Percentiles rank a stretch among this genome's conserved stretches.
These are phyloP conservation scores for Eleusine coracana DNA, from an alignment of 176 grass and related monocot genomes.

Conservation along the genomic window DNA sequence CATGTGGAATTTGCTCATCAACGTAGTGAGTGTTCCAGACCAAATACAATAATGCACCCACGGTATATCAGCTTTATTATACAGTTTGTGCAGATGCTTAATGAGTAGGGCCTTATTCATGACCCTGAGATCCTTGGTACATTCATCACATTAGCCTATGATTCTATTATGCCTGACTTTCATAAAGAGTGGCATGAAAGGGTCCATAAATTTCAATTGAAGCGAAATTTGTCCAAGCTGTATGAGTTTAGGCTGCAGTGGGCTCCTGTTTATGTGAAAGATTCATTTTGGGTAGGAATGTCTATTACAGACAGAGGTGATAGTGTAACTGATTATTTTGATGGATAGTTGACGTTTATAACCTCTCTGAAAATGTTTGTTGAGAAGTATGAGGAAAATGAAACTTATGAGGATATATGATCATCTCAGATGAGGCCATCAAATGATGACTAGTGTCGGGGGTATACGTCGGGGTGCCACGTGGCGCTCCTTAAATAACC, in stretches of 20 bases:
- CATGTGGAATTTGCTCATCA: too few relatives aligned
- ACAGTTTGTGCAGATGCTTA: too few relatives aligned
- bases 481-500: too few relatives aligned
- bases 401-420: constrained; percentile 63
- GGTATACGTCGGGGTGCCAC: too few relatives aligned
- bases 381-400: constrained; percentile 74
- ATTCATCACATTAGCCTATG: constrained; percentile 60
- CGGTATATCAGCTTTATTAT: too few relatives aligned
- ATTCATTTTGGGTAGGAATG: constrained; percentile 81
- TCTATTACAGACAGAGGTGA: constrained; percentile 67
- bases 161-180: constrained; percentile 71
- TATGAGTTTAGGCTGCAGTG: constrained; percentile 64
- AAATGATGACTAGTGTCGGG: too few relatives aligned
- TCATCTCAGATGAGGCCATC: constrained; percentile 67
- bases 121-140: constrained; percentile 41
- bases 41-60: too few relatives aligned
- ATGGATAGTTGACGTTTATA: constrained; percentile 57
- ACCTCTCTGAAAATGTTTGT: constrained; percentile 77
- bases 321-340: constrained; percentile 63
- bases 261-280: constrained; percentile 77
- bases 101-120: too few relatives aligned
- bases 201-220: constrained; percentile 53
- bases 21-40: too few relatives aligned
- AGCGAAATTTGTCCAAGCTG: constrained; percentile 62
- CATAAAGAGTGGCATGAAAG: constrained; percentile 78